These are phyloP conservation scores for Neurospora sp. DNA, from an alignment of 495 filamentous ascomycete species.

Conservation along the genomic window DNA sequence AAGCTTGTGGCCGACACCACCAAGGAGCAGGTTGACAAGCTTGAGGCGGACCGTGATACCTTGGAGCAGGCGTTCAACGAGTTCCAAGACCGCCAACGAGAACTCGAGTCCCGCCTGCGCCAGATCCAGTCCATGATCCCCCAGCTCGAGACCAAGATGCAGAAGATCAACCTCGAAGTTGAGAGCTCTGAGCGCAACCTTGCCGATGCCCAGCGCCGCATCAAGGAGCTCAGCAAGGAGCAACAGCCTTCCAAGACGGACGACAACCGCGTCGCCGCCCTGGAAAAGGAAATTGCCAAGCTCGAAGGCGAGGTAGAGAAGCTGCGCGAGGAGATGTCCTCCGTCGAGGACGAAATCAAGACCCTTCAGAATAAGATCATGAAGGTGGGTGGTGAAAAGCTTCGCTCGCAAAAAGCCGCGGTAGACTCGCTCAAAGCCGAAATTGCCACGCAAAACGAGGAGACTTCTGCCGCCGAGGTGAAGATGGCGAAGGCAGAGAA, in stretches of 20 bases:
- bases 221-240: conserved; percentile 70
- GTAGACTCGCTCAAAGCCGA: conserved; percentile 90
- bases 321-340: conserved; percentile 68
- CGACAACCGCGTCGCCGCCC: conserved; percentile 52
- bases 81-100: conserved; percentile 69
- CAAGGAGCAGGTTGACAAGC: conserved; percentile 77
- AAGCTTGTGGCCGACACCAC: conserved; percentile 78
- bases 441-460: conserved; percentile 67
- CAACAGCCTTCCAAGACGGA: conserved; percentile 73
- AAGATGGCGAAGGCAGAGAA: conserved; percentile 86
- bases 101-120: conserved; percentile 62
- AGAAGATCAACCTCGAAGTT: conserved; percentile 83
- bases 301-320: conserved; percentile 71
- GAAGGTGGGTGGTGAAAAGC: conserved; percentile 88
- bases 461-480: conserved; percentile 75
- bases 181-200: conserved; percentile 80
- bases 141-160: conserved; percentile 75
- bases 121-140: conserved; percentile 76
- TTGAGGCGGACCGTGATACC: conserved; percentile 77
- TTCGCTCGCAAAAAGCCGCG: conserved; percentile 81
- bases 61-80: conserved; percentile 69
- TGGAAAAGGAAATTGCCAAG: conserved; percentile 68
- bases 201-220: conserved; percentile 69
- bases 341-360: conserved; percentile 86
- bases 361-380: conserved; percentile 90